Percentiles rank a stretch among this genome's conserved stretches.
Conservation (phyloP, 139 green algal species). For the Micractinium conductrix region DNA sequence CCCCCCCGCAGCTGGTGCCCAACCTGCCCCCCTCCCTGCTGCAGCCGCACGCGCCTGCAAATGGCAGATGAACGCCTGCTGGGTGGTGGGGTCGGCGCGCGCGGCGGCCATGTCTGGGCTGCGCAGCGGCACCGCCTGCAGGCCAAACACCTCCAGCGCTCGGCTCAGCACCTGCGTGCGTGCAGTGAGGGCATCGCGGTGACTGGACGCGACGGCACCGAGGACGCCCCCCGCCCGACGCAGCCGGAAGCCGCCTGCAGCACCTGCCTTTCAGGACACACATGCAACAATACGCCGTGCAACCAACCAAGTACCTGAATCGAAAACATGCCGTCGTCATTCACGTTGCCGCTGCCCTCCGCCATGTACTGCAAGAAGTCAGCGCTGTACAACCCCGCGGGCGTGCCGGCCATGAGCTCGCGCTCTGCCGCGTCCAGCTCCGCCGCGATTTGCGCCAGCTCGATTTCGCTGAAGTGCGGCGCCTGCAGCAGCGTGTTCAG, state of each 20-base stretch:
- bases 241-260: no score
- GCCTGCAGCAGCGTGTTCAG: slow-evolving; percentile 87
- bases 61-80: slow-evolving; percentile 88
- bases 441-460: slow-evolving; percentile 67
- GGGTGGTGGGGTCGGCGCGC: slow-evolving; percentile 51
- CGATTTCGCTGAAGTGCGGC: slow-evolving; percentile 64
- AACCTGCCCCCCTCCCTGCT: no score
- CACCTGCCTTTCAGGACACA: no score
- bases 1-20: background rate
- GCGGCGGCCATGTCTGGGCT: slow-evolving; percentile 45
- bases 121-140: slow-evolving; percentile 56
- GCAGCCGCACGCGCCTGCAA: slow-evolving; percentile 56
- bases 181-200: no score
- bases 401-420: slow-evolving; percentile 65
- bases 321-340: slow-evolving; percentile 74
- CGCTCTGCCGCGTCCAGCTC: slow-evolving; percentile 80
- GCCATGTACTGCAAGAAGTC: slow-evolving; percentile 60
- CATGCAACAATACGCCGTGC: no score
- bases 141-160: slow-evolving; percentile 75
- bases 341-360: slow-evolving; percentile 79
- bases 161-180: slow-evolving; percentile 69
- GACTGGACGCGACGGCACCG: no score
- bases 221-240: no score
- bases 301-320: no score
- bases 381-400: slow-evolving; percentile 48